Evolutionary conservation across 768 basidiomycete species (phyloP), one percentile per base, ranked within the genome.

Genomic region (Suillus brevipes): DNA sequence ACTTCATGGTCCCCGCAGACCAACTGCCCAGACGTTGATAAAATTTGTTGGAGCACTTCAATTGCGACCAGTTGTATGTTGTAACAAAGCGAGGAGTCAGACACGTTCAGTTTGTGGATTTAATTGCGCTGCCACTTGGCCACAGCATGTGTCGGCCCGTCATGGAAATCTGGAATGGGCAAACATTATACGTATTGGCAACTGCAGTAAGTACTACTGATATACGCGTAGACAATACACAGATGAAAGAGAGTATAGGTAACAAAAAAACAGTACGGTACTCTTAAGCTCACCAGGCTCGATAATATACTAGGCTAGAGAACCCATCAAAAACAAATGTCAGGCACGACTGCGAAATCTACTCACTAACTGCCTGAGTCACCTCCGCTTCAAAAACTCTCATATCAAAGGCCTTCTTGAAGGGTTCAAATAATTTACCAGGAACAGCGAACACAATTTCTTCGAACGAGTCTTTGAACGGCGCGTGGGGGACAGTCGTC

Each of bases 401-500:
- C 69, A 77, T 74, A 56, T 80, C 78, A 55, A 81, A 84, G 14
- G 78, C 80, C 25, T 64, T 64, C 71, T 77, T 77, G 69, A 83
- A 83, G 37, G 72, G 72, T 34, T 69, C 68, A 57, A 73, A 76
- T 36, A 74, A 67, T 64, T 77, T 78, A 13, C 78, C 77, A 0
- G 81, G 76, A 4, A 83, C 75, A 28, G 83, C 82, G 53, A 83
- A 83, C 31, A 81, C 72, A 57, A 84, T 70, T 62, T 71, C 71
- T 64, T 83, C 79, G 60, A 83, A 84, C 0, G 76, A 73, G 49
- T 77, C 69, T 64, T 75, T 77, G 71, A 83, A 83, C 63, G 75
- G 72, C 50, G 80, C 78, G 5, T 62, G 60, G 23, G n/a, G 56
- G n/a, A 28, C 66, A 45, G 65, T 67, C 14, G 67, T 73, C 63